These are phyloP conservation scores for Botryotinia globosa DNA, from an alignment of 2,329 filamentous ascomycete species.

Conservation along the genomic window DNA sequence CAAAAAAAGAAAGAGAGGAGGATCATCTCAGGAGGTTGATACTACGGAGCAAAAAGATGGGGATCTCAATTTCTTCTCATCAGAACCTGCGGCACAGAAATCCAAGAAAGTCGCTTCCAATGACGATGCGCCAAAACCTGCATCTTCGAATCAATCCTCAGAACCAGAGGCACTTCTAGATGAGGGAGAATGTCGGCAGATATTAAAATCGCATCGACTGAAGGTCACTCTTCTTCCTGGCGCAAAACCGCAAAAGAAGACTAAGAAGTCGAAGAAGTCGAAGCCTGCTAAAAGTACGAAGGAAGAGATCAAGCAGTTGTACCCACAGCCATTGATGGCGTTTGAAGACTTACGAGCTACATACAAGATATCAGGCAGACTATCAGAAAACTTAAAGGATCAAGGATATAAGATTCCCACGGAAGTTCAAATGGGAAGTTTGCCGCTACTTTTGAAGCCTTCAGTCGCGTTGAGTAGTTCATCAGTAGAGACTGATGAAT, in stretches of 20 bases:
- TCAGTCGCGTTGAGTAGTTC: slow-evolving; percentile 48
- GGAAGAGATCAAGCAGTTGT: slow-evolving; percentile 60
- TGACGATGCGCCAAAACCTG: slow-evolving; percentile 20
- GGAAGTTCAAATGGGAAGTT: slow-evolving; percentile 83
- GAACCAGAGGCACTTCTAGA: slow-evolving; percentile 46
- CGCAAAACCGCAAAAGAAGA: slow-evolving; percentile 42
- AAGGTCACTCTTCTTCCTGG: slow-evolving; percentile 76
- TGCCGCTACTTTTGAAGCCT: slow-evolving; percentile 72
- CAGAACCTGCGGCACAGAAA: slow-evolving; percentile 40
- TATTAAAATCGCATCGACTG: slow-evolving; percentile 76
- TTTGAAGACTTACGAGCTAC: slow-evolving; percentile 69
- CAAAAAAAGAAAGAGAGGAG: slow-evolving; percentile 56
- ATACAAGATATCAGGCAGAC: slow-evolving; percentile 70
- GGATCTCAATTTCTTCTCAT: slow-evolving; percentile 57
- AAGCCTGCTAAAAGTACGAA: slow-evolving; percentile 52
- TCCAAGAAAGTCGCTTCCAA: slow-evolving; percentile 28
- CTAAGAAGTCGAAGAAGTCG: slow-evolving; percentile 50
- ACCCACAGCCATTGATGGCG: slow-evolving; percentile 73
- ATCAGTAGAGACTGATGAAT: slow-evolving; percentile 36
- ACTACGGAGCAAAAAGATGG: slow-evolving; percentile 38
- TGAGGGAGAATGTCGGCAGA: slow-evolving; percentile 68
- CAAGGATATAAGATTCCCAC: slow-evolving; percentile 88
- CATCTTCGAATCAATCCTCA: slow-evolving; percentile 16
- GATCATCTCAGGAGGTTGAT: slow-evolving; percentile 39
- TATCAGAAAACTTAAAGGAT: slow-evolving; percentile 75